phyloP scores from a whole-genome alignment of 768 basidiomycete species.

The Auriscalpium orientale region DNA sequence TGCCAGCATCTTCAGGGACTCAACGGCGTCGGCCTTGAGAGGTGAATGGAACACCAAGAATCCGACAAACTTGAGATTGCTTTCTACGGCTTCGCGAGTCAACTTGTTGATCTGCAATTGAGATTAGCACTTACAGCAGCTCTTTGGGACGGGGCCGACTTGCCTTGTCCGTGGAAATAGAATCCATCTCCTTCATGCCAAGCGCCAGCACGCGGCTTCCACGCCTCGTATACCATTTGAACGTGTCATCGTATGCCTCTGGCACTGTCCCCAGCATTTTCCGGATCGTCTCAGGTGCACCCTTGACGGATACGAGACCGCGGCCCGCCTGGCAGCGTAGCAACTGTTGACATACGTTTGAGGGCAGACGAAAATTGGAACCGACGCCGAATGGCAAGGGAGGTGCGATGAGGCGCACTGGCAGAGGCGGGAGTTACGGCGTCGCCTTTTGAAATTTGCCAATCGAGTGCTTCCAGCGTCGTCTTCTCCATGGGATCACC shows the following conservation, averaged over 20 bases:
- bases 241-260: conserved; percentile 83
- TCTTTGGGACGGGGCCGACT: conserved; percentile 8
- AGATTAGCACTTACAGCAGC: neutral
- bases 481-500: conserved; percentile 99
- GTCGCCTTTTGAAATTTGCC: conserved; percentile 56
- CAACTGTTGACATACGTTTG: conserved; percentile 95
- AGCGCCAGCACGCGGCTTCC: conserved; percentile 93
- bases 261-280: conserved; percentile 74
- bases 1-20: conserved; percentile 85
- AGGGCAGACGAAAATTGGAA: conserved; percentile 98
- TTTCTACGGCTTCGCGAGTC: conserved; percentile 76
- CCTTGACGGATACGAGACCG: conserved; percentile 76
- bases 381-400: conserved; percentile 74
- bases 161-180: conserved; percentile 65
- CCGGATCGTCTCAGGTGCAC: conserved; percentile 96
- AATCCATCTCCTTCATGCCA: conserved; percentile 77
- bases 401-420: conserved; percentile 46
- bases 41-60: conserved; percentile 99
- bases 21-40: conserved; percentile 87
- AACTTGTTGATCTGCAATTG: conserved; percentile 74
- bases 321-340: conserved; percentile 54
- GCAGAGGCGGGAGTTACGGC: conserved; percentile 49
- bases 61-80: conserved; percentile 75
- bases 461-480: conserved; percentile 83
- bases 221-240: conserved; percentile 87